Conservation (phyloP, 2,329 filamentous ascomycete species). For the Calonectria multiphialidica region DNA sequence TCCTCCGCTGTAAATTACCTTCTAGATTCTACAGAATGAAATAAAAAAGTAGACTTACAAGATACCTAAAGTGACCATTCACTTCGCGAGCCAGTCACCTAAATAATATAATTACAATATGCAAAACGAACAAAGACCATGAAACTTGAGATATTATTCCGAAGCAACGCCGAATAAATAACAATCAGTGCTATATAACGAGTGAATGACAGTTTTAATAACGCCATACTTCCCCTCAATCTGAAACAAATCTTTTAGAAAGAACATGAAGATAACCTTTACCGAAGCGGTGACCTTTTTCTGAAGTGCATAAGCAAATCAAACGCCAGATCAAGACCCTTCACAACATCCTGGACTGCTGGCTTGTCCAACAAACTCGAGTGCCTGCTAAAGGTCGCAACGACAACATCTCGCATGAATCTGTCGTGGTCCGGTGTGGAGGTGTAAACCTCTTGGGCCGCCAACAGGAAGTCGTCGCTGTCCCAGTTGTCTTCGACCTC, state of each 20-base stretch:
- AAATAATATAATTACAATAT: too few relatives aligned
- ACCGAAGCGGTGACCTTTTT: not conserved
- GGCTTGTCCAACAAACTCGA: conserved; percentile 7
- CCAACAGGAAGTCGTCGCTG: not conserved
- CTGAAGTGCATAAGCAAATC: conserved; percentile 17
- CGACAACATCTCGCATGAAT: not conserved
- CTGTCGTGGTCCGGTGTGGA: conserved; percentile 15
- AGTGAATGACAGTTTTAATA: not conserved
- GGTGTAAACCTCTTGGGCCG: conserved; percentile 2
- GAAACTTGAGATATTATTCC: not conserved
- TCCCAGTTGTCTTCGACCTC: conserved; percentile 12
- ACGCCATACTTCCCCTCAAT: not conserved
- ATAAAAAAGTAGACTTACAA: too few relatives aligned
- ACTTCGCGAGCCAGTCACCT: too few relatives aligned
- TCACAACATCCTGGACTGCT: conserved; percentile 4
- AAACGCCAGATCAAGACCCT: not conserved
- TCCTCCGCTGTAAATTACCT: too few relatives aligned
- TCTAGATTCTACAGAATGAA: too few relatives aligned
- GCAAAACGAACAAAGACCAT: too few relatives aligned
- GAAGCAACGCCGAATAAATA: not conserved
- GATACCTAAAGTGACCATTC: too few relatives aligned
- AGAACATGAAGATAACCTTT: not conserved
- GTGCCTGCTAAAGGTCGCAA: conserved; percentile 1
- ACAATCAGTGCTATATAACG: not conserved
- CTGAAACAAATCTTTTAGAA: not conserved